A percentile compares a stretch with the other conserved stretches of the same genome.
Evolutionary conservation across 2,329 filamentous ascomycete species (phyloP).

Genomic region (Plectosphaerella sp.): DNA sequence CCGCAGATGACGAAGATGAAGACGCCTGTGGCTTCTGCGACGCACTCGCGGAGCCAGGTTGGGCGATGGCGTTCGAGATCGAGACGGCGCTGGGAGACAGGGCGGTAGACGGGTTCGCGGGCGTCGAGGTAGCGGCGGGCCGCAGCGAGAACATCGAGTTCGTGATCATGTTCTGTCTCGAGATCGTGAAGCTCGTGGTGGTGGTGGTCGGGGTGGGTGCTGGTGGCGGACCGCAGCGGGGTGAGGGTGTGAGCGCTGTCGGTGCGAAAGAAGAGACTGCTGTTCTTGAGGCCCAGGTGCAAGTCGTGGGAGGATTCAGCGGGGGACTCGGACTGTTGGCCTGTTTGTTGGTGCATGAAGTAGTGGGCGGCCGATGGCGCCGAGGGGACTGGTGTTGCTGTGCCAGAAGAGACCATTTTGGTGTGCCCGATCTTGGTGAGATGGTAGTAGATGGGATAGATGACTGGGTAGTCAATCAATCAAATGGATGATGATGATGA

Average conservation of each 20-base stretch:
- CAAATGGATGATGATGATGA: not conserved
- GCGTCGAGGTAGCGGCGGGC: constrained; percentile 1
- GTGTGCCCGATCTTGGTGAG: not conserved
- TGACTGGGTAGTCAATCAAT: not conserved
- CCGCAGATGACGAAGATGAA: constrained; percentile 53
- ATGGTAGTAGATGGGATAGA: not conserved
- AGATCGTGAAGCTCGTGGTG: not conserved
- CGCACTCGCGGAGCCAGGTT: constrained; percentile 48
- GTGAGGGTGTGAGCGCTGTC: constrained; percentile 2
- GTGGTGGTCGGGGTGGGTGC: not conserved
- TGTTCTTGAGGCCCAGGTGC: not conserved
- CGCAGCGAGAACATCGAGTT: not conserved
- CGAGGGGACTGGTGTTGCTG: constrained; percentile 1
- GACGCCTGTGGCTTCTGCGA: constrained; percentile 52
- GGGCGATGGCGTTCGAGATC: constrained; percentile 50
- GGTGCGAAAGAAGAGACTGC: not conserved
- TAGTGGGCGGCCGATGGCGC: not conserved
- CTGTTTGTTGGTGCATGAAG: not conserved
- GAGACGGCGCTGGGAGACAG: constrained; percentile 48
- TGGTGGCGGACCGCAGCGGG: not conserved
- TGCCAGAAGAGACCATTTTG: not conserved
- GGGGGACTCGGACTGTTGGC: not conserved
- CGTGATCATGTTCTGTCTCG: not conserved
- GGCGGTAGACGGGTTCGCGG: constrained; percentile 12
- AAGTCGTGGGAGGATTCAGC: not conserved